Conservation (phyloP, 768 basidiomycete species). For the Leccinum uliginosum region DNA sequence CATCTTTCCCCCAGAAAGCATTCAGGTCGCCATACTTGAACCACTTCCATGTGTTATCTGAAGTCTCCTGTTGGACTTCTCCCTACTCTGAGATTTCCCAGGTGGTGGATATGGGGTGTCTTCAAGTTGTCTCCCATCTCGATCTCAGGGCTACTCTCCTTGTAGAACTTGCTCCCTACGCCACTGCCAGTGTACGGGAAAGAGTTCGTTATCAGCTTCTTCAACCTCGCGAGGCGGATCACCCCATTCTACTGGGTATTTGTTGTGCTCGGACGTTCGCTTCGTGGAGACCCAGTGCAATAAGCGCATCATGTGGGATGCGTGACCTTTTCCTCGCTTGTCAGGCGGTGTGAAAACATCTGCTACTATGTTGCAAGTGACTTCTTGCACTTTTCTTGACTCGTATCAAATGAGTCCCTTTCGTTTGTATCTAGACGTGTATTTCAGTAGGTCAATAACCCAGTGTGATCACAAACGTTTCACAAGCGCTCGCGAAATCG, state of each 20-base stretch:
- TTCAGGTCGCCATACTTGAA: slow-evolving; percentile 35
- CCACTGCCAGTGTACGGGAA: slow-evolving; percentile 55
- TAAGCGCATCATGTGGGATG: slow-evolving; percentile 58
- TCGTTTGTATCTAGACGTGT: slow-evolving; percentile 28
- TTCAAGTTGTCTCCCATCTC: slow-evolving; percentile 40
- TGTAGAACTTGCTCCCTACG: slow-evolving; percentile 41
- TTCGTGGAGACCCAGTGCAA: slow-evolving; percentile 50
- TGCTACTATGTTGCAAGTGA: slow-evolving; percentile 47
- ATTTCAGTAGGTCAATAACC: neutral
- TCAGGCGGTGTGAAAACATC: slow-evolving; percentile 49
- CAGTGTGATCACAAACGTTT: neutral
- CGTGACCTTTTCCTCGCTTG: slow-evolving; percentile 52
- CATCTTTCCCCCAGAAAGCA: slow-evolving; percentile 39
- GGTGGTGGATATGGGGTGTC: slow-evolving; percentile 33
- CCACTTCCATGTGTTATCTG: slow-evolving; percentile 16
- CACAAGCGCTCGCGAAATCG: slow-evolving; percentile 6
- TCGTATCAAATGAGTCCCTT: slow-evolving; percentile 25
- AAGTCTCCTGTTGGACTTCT: neutral
- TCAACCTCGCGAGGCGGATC: slow-evolving; percentile 33
- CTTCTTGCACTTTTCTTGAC: slow-evolving; percentile 25
- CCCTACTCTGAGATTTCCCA: slow-evolving; percentile 31
- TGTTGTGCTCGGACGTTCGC: slow-evolving; percentile 14
- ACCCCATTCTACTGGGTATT: slow-evolving; percentile 40
- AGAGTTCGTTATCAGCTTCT: slow-evolving; percentile 34
- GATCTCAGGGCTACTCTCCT: slow-evolving; percentile 33